phyloP scores from a whole-genome alignment of 176 grass and related monocot species.

The Triticum dicoccoides region DNA sequence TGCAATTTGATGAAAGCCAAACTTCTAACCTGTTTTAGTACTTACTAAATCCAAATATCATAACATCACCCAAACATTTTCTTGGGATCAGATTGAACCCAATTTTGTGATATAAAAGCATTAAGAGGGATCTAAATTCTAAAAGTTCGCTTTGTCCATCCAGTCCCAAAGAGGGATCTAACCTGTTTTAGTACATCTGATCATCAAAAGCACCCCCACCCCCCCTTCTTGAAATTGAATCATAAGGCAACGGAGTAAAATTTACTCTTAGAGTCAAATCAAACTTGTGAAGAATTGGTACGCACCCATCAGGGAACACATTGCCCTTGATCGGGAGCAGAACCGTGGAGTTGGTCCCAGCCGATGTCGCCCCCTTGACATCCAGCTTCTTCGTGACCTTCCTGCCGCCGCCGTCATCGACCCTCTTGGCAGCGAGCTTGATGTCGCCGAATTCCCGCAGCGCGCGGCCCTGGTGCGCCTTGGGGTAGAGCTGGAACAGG shows the following conservation, averaged over 20 bases:
- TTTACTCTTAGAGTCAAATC: not conserved
- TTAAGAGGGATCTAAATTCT: not conserved
- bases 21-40: not conserved
- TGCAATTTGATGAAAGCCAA: not conserved
- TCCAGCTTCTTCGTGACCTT: conserved; percentile 30
- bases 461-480: conserved; percentile 50
- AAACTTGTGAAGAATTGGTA: not conserved
- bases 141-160: not conserved
- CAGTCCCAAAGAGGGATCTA: not conserved
- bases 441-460: conserved; percentile 64
- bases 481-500: conserved; percentile 74
- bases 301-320: conserved; percentile 92
- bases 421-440: conserved; percentile 54
- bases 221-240: not conserved
- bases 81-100: not conserved
- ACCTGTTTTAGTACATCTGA: not conserved
- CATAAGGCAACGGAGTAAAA: not conserved
- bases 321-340: conserved; percentile 87
- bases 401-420: conserved; percentile 9
- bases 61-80: not conserved
- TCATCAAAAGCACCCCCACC: not conserved
- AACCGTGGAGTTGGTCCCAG: conserved; percentile 44
- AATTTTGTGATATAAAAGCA: conserved; percentile 3
- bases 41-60: conserved; percentile 4
- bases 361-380: not conserved